Conservation (phyloP, 1,284 basidiomycete genomes). For the Athelia sp. region DNA sequence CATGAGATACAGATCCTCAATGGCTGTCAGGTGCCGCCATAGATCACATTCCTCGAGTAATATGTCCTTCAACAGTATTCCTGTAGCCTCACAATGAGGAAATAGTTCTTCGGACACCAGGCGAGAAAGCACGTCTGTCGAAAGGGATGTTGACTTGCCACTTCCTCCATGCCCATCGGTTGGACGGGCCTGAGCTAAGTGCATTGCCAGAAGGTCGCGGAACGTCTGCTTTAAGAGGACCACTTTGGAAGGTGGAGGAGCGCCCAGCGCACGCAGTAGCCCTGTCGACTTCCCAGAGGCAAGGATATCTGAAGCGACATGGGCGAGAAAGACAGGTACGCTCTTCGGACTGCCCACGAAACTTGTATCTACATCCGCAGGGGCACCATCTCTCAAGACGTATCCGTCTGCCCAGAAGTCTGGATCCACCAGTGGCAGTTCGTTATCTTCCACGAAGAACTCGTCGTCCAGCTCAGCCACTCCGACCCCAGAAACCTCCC, state of each 20-base stretch:
- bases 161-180: not conserved
- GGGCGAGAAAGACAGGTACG: conserved; percentile 58
- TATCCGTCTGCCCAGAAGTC: conserved; percentile 83
- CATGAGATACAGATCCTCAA: conserved; percentile 76
- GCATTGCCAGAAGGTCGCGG: conserved; percentile 21
- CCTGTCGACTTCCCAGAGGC: conserved; percentile 79
- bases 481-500: conserved; percentile 32
- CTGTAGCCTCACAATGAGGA: conserved; percentile 51
- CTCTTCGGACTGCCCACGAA: conserved; percentile 21
- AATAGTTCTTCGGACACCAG: conserved; percentile 60
- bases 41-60: conserved; percentile 70
- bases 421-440: conserved; percentile 56
- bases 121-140: conserved; percentile 54
- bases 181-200: conserved; percentile 12
- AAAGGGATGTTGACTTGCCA: conserved; percentile 34
- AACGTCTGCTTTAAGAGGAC: conserved; percentile 24
- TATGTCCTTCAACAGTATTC: conserved; percentile 51
- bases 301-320: conserved; percentile 54
- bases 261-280: conserved; percentile 48
- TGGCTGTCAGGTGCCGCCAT: conserved; percentile 61
- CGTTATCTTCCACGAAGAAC: conserved; percentile 77
- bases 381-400: conserved; percentile 40
- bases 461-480: conserved; percentile 57
- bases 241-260: conserved; percentile 8
- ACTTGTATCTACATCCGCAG: conserved; percentile 18